A percentile compares a stretch with the other conserved stretches of the same genome.
These are phyloP conservation scores for Saccharomyces hybrid DNA, from an alignment of 1,139 yeast genomes.

Conservation along the genomic window DNA sequence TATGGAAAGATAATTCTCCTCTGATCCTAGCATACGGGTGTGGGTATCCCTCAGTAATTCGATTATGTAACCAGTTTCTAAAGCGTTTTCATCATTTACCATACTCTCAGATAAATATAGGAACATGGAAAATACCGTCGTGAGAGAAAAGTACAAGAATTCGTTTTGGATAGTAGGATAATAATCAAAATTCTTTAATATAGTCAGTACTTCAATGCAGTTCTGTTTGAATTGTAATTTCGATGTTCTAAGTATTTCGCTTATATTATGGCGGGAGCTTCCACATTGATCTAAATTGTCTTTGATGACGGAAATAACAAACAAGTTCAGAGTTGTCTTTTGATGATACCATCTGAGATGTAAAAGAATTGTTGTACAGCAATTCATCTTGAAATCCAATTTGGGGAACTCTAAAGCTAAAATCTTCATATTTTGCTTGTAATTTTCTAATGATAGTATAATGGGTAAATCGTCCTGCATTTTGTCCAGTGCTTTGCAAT, in stretches of 20 bases:
- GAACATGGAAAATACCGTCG: constrained; percentile 8
- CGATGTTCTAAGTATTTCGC: constrained; percentile 7
- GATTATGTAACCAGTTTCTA: constrained; percentile 11
- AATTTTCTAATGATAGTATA: constrained; percentile 18
- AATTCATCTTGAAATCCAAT: constrained; percentile 18
- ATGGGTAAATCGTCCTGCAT: constrained; percentile 23
- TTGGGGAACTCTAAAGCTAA: constrained; percentile 18
- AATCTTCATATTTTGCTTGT: constrained; percentile 19
- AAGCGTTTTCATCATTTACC: constrained; percentile 4
- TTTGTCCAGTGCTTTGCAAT: constrained; percentile 13
- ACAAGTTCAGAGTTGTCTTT: constrained; percentile 14
- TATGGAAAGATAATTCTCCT: constrained; percentile 8
- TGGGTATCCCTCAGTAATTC: constrained; percentile 9
- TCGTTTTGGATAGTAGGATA: constrained; percentile 10
- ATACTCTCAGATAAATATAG: constrained; percentile 8
- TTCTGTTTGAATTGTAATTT: background rate
- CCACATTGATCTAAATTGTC: constrained; percentile 16
- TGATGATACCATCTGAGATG: constrained; percentile 19
- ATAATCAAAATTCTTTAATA: constrained; percentile 6
- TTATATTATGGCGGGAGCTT: constrained; percentile 12
- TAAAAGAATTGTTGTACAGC: constrained; percentile 17
- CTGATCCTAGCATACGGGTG: constrained; percentile 9
- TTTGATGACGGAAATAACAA: constrained; percentile 15
- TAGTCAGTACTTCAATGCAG: constrained; percentile 6
- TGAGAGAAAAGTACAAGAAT: constrained; percentile 7